Percentiles rank a stretch among this genome's conserved stretches.
phyloP scores from a whole-genome alignment of 2,329 filamentous ascomycete species.

The Colletotrichum tanaceti region DNA sequence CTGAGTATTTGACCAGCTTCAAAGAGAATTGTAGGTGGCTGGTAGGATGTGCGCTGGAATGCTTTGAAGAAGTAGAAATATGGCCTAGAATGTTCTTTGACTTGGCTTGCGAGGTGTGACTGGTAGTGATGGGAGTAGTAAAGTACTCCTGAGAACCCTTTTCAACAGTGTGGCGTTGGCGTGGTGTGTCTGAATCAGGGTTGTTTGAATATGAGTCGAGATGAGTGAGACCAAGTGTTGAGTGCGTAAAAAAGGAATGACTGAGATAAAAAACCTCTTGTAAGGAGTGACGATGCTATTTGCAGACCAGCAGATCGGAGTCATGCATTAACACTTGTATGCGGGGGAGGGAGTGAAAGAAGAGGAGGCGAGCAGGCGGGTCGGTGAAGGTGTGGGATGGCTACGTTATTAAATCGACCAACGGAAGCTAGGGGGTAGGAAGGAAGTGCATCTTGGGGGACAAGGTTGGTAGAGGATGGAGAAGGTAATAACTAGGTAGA shows the following conservation, averaged over 20 bases:
- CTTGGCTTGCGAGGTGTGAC: slow-evolving; percentile 28
- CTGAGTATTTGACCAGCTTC: slow-evolving; percentile 28
- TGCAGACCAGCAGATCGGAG: slow-evolving; percentile 20
- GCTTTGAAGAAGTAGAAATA: slow-evolving; percentile 3
- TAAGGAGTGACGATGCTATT: slow-evolving; percentile 38
- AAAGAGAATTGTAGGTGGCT: slow-evolving; percentile 15
- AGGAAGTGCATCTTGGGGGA: slow-evolving; percentile 25
- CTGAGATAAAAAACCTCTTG: slow-evolving; percentile 21
- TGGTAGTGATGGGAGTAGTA: slow-evolving; percentile 15
- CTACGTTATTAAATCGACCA: slow-evolving; percentile 23
- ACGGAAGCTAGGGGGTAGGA: slow-evolving; percentile 6
- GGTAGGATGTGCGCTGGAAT: slow-evolving; percentile 27
- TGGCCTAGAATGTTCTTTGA: slow-evolving; percentile 37
- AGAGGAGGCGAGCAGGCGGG: not conserved
- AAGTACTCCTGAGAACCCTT: slow-evolving; percentile 32
- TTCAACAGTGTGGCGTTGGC: slow-evolving; percentile 24
- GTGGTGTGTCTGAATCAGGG: slow-evolving; percentile 27
- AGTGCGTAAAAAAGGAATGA: slow-evolving; percentile 37
- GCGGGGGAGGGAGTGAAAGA: slow-evolving; percentile 1
- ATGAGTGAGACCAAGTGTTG: slow-evolving; percentile 18
- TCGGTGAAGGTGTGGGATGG: slow-evolving; percentile 20
- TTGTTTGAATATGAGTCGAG: not conserved
- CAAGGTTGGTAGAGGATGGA: slow-evolving; percentile 28
- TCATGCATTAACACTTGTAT: slow-evolving; percentile 27
- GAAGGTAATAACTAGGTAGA: not conserved